A percentile compares a stretch with the other conserved stretches of the same genome.
Evolutionary conservation across 2,329 filamentous ascomycete genomes (phyloP).

Genomic region (Colletotrichum sojae): DNA sequence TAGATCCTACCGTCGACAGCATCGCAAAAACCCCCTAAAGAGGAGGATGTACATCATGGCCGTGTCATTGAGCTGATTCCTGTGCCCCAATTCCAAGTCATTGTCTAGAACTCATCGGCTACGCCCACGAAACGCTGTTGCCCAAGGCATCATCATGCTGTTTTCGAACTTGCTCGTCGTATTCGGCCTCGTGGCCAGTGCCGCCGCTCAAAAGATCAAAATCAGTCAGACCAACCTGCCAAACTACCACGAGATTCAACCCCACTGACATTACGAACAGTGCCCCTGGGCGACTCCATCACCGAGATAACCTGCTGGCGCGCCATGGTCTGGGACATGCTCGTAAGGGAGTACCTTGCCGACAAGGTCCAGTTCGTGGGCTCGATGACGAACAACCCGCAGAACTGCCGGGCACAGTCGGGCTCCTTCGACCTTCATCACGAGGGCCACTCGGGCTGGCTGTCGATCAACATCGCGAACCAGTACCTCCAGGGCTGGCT

Average conservation of each 20-base stretch:
- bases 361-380: conserved; percentile 58
- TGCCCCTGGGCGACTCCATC: conserved; percentile 59
- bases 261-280: neutral
- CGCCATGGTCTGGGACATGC: conserved; percentile 56
- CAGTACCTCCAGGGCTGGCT: conserved; percentile 57
- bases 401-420: conserved; percentile 52
- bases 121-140: no score
- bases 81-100: no score
- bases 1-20: no score
- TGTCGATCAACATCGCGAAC: conserved; percentile 59
- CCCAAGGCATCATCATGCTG: neutral
- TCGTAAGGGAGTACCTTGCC: conserved; percentile 52
- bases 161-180: neutral
- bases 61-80: no score
- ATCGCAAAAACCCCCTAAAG: no score
- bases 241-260: no score
- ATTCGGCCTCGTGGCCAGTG: neutral
- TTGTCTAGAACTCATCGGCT: no score
- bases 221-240: conserved; percentile 3
- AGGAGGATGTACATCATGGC: no score
- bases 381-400: conserved; percentile 54
- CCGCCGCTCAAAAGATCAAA: conserved; percentile 23
- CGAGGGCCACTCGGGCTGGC: conserved; percentile 60
- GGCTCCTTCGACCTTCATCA: conserved; percentile 55
- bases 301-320: conserved; percentile 63